Percentiles rank a stretch among this genome's conserved stretches.
phyloP scores from a whole-genome alignment of 164 flowering plant genomes.

The Hamamelis virginiana region DNA sequence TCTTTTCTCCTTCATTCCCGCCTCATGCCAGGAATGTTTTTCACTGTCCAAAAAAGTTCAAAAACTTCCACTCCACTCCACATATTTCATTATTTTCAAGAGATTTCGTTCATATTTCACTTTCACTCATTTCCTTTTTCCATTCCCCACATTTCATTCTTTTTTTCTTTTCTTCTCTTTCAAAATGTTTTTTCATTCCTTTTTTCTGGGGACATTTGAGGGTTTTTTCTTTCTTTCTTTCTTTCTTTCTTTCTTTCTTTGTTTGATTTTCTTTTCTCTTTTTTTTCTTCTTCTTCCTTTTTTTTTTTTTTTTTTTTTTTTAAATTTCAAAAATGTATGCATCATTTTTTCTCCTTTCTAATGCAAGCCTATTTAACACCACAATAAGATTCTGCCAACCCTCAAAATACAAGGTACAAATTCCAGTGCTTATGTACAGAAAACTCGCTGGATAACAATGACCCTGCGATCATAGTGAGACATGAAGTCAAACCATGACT shows the following conservation, averaged over 20 bases:
- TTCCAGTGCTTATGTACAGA: constrained; percentile 25
- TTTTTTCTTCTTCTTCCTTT: constrained; percentile 11
- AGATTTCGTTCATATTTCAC: neutral
- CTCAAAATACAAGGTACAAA: constrained; percentile 14
- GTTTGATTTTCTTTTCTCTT: neutral
- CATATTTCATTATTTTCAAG: too few relatives aligned
- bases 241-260: neutral
- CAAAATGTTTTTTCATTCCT: constrained; percentile 3
- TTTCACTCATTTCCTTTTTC: constrained; percentile 2
- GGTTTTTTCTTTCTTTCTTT: constrained; percentile 5
- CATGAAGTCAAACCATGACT: constrained; percentile 35
- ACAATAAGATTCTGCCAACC: constrained; percentile 9
- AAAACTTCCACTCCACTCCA: too few relatives aligned
- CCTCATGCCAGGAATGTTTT: neutral
- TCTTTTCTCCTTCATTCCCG: neutral
- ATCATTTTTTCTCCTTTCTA: neutral
- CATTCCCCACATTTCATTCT: neutral
- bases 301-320: constrained; percentile 2
- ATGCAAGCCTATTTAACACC: constrained; percentile 12
- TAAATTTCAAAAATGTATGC: neutral
- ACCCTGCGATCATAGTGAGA: constrained; percentile 46
- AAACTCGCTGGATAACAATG: constrained; percentile 22
- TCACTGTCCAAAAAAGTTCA: too few relatives aligned
- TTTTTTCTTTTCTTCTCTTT: constrained; percentile 5
- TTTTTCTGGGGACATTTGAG: neutral